Evolutionary conservation across 2,329 filamentous ascomycete species (phyloP).

Genomic region (Trichocomaceae sp.): DNA sequence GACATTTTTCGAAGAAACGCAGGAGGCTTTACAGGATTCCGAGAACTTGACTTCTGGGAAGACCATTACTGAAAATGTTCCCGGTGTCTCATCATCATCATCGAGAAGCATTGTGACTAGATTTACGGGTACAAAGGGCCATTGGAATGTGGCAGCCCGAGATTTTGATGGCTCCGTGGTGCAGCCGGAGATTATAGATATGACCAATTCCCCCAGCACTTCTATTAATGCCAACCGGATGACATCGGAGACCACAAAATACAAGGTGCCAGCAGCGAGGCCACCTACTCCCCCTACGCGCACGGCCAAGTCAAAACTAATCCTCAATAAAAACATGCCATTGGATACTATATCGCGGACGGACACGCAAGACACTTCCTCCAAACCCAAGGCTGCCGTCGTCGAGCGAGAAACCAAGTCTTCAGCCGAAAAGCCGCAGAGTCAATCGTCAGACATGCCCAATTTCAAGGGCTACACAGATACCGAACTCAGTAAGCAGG

Average conservation of each 20-base stretch:
- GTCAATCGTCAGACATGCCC: conserved; percentile 37
- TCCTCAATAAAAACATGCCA: neutral
- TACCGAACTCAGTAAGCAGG: conserved; percentile 54
- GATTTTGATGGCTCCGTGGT: conserved; percentile 59
- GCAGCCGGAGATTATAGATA: conserved; percentile 56
- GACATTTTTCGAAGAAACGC: conserved; percentile 39
- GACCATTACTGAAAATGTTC: neutral
- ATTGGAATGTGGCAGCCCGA: conserved; percentile 68
- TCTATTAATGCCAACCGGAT: conserved; percentile 3
- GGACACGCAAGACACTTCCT: neutral
- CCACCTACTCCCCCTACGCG: conserved; percentile 13
- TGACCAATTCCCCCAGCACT: conserved; percentile 40
- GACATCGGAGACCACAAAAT: conserved; percentile 4
- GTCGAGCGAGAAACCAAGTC: neutral
- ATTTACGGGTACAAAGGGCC: conserved; percentile 33
- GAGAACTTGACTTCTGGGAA: conserved; percentile 16
- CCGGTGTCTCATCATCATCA: too few species aligned
- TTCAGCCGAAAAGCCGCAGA: neutral
- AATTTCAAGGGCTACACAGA: conserved; percentile 58
- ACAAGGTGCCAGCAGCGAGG: conserved; percentile 12
- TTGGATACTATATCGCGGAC: neutral
- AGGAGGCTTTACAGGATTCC: conserved; percentile 27
- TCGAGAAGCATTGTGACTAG: conserved; percentile 18
- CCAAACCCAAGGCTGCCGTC: neutral
- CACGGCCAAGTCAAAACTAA: neutral